phyloP scores from a whole-genome alignment of 202 grass and related monocot genomes.

The Schoenoplectus tabernaemontani region DNA sequence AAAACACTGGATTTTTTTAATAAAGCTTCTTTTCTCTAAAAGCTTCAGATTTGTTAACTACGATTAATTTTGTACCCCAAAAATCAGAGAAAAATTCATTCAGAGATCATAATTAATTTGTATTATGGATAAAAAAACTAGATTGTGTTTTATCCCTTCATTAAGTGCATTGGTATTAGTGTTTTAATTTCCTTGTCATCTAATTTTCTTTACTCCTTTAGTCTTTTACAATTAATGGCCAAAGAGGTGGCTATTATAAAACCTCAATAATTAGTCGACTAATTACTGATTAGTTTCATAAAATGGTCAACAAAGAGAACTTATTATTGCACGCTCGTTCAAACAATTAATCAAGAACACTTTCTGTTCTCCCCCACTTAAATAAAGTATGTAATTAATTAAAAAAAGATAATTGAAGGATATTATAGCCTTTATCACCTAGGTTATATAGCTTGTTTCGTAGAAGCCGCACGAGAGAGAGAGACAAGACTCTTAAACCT shows the following conservation, averaged over 20 bases:
- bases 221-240: neutral
- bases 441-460: neutral
- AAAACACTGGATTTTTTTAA: neutral
- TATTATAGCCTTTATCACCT: slow-evolving; percentile 1
- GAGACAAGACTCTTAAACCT: neutral
- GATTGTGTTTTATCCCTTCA: too few species aligned
- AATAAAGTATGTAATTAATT: neutral
- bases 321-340: neutral
- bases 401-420: neutral
- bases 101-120: too few species aligned
- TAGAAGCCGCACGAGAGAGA: slow-evolving; percentile 3
- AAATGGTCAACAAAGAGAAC: neutral
- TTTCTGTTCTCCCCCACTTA: neutral
- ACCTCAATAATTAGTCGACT: neutral
- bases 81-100: neutral
- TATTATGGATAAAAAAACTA: too few species aligned
- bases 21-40: neutral
- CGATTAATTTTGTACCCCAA: neutral
- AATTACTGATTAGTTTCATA: neutral
- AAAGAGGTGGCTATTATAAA: neutral
- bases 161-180: too few species aligned
- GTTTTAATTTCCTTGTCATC: too few species aligned
- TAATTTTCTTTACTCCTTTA: neutral
- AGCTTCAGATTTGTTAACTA: neutral
- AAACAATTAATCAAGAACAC: neutral